These are phyloP conservation scores for Penicillium goetzii DNA, from an alignment of 495 filamentous ascomycete species.

Conservation along the genomic window DNA sequence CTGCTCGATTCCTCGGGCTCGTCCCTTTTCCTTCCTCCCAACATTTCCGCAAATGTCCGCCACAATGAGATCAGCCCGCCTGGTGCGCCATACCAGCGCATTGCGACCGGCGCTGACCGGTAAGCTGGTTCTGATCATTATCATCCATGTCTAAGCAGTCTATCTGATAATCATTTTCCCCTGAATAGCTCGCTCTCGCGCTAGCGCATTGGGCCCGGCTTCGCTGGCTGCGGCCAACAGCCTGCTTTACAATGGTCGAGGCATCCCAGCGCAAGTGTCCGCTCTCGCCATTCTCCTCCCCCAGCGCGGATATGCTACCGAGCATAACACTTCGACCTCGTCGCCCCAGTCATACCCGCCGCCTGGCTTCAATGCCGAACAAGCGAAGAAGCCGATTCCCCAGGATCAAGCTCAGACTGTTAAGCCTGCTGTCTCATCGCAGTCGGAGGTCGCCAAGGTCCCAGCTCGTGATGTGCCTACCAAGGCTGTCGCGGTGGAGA, in stretches of 20 bases:
- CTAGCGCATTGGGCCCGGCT: slow-evolving; percentile 41
- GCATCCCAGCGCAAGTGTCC: slow-evolving; percentile 61
- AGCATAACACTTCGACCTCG: slow-evolving; percentile 63
- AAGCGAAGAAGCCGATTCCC: slow-evolving; percentile 84
- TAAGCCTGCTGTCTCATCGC: slow-evolving; percentile 35
- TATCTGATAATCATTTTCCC: slow-evolving; percentile 18
- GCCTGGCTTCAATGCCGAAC: slow-evolving; percentile 88
- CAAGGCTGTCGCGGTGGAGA: slow-evolving; percentile 46
- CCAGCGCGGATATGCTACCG: slow-evolving; percentile 68
- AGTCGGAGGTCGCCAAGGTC: slow-evolving; percentile 47
- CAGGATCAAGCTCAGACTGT: slow-evolving; percentile 43
- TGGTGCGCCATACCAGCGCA: slow-evolving; percentile 45
- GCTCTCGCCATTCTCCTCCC: slow-evolving; percentile 70
- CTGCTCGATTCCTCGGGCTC: slow-evolving; percentile 38
- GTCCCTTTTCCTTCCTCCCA: slow-evolving; percentile 29
- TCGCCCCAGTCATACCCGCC: slow-evolving; percentile 71
- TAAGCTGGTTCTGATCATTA: slow-evolving; percentile 21
- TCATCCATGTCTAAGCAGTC: not conserved
- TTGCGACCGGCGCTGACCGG: slow-evolving; percentile 41
- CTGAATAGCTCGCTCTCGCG: slow-evolving; percentile 41
- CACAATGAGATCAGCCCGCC: slow-evolving; percentile 47
- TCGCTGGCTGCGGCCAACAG: slow-evolving; percentile 45
- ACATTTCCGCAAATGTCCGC: slow-evolving; percentile 49
- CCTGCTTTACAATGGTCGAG: slow-evolving; percentile 60
- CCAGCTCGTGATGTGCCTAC: slow-evolving; percentile 49